Evolutionary conservation across 2,329 filamentous ascomycete species (phyloP).

Genomic region (Colletotrichum nymphaeae): DNA sequence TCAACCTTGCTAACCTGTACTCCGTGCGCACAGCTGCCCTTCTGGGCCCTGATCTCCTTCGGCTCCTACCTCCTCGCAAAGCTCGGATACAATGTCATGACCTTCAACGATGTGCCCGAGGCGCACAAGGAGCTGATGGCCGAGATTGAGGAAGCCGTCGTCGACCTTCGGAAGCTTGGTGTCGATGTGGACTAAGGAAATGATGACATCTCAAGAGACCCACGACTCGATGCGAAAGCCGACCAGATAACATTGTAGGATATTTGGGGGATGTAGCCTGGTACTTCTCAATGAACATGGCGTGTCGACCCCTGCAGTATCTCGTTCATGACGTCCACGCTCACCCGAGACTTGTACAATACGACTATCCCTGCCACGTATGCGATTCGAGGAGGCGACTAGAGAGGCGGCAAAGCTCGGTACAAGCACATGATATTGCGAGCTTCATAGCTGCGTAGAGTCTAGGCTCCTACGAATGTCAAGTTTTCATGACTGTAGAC

Average conservation of each 20-base stretch:
- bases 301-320: not conserved
- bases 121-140: slow-evolving; percentile 90
- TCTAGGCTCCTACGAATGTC: not conserved
- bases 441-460: not conserved
- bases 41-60: slow-evolving; percentile 92
- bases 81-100: slow-evolving; percentile 91
- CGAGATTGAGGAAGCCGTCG: slow-evolving; percentile 83
- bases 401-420: not conserved
- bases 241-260: not conserved
- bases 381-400: not conserved
- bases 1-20: slow-evolving; percentile 14
- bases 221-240: not conserved
- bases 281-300: not conserved
- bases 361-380: not conserved
- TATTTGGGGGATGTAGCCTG: not conserved
- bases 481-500: not conserved
- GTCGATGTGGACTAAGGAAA: slow-evolving; percentile 77
- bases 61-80: slow-evolving; percentile 92
- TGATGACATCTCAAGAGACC: not conserved
- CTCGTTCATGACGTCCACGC: not conserved
- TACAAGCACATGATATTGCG: not conserved
- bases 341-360: not conserved
- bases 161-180: slow-evolving; percentile 78
- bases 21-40: slow-evolving; percentile 76
- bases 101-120: slow-evolving; percentile 94